Evolutionary conservation across 1,284 basidiomycete species (phyloP), one percentile per base, ranked within the genome.

Genomic region (Boletus smithii): DNA sequence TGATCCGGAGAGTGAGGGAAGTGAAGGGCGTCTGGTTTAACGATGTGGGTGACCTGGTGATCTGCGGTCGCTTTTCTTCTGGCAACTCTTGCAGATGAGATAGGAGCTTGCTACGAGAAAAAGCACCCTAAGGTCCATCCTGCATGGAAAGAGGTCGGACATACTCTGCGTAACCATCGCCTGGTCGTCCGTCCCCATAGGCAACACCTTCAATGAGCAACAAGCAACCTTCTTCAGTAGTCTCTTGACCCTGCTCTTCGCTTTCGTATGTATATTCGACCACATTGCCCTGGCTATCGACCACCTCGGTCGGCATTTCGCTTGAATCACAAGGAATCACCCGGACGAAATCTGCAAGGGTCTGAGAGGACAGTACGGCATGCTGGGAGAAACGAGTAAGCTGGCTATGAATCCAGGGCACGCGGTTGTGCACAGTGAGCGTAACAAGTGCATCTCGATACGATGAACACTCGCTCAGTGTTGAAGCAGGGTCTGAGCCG

Each of bases 301-400:
- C 38, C 16, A 57, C 49, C 51, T 81, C 76, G 20, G 59, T 54
- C 1, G 76, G 74, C 18, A 81, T 64, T 39, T 80, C 77, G 44
- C 79, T 80, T 3, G 80, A 81, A 8, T 71, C 60, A 57, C 88
- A 91, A 11, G 81, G 78, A 23, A 91, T 76, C n/a, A 68, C 65
- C 5, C 74, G 67, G 46, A 75, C 75, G 9, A 91, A 61, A 53
- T 88, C 82, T n/a, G 72, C 75, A 1, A 91, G 73, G 0, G 79
- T 85, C 55, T 90, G 84, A 1, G 79, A 82, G n/a, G 85, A 81
- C 8, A 85, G 60, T 6, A 87, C 60, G 13, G 74, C 75, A 59
- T 88, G 85, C 54, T 83, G 82, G 14, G 86, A 88, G 46, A 74
- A 69, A 24, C 83, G 80, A 35, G 72, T 70, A n/a, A 84, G 65